Conservation (phyloP, 2,329 filamentous ascomycete genomes). For the Cladosporium halotolerans region DNA sequence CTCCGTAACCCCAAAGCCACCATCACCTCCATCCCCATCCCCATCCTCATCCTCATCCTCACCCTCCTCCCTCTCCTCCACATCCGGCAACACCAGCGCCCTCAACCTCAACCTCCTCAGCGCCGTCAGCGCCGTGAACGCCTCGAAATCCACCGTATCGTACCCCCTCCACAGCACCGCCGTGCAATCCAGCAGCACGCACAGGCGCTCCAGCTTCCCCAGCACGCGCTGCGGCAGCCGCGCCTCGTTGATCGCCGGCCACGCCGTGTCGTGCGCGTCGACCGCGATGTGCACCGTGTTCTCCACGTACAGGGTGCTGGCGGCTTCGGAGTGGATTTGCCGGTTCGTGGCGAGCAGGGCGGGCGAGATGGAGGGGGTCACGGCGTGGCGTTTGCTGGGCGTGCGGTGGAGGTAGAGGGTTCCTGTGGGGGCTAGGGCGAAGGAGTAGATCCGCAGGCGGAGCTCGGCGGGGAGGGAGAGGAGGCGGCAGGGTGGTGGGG, state of each 20-base stretch:
- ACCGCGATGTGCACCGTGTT: constrained; percentile 36
- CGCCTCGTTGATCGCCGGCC: constrained; percentile 19
- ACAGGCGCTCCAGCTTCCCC: constrained; percentile 18
- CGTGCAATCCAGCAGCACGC: constrained; percentile 23
- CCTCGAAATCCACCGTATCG: constrained; percentile 4
- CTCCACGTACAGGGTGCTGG: constrained; percentile 36
- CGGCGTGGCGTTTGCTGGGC: constrained; percentile 14
- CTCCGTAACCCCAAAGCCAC: constrained; percentile 4
- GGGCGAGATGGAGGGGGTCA: constrained; percentile 29
- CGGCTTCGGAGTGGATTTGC: constrained; percentile 35
- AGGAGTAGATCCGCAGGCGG: constrained; percentile 31
- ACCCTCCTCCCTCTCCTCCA: not conserved
- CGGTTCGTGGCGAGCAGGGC: constrained; percentile 35
- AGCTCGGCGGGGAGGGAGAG: constrained; percentile 29
- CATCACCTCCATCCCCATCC: constrained; percentile 11
- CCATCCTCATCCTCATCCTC: not conserved
- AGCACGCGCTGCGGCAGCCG: constrained; percentile 20
- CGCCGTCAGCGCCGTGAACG: constrained; percentile 2
- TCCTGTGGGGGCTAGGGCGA: constrained; percentile 25
- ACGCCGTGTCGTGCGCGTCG: constrained; percentile 22
- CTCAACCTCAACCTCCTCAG: not conserved
- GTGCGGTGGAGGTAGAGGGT: constrained; percentile 18
- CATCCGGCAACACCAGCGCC: constrained; percentile 12
- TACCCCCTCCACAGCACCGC: constrained; percentile 17
- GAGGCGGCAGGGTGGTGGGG: constrained; percentile 22